phyloP scores from a whole-genome alignment of 306 rosid genomes.

The Betula pendula region DNA sequence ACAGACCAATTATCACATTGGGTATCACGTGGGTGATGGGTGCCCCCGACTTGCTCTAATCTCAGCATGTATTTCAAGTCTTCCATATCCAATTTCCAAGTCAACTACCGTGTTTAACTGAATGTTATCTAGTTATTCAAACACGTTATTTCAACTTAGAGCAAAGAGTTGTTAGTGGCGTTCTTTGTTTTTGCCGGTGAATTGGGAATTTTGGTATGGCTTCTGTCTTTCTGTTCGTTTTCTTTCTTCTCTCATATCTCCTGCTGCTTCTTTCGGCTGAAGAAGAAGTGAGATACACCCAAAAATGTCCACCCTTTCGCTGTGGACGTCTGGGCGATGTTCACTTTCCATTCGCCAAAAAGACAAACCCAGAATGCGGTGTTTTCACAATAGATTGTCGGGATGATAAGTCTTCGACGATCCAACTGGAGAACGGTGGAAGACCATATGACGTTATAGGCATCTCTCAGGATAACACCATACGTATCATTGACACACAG shows the following conservation, averaged over 20 bases:
- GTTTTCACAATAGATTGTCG: background rate
- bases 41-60: background rate
- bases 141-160: too few species aligned
- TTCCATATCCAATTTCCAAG: background rate
- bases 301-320: background rate
- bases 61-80: background rate
- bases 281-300: background rate
- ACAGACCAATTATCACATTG: too few species aligned
- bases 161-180: background rate
- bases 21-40: background rate
- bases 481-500: background rate
- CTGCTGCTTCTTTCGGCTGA: constrained; percentile 4
- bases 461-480: background rate
- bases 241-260: background rate
- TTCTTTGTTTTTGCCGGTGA: background rate
- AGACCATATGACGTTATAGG: too few species aligned
- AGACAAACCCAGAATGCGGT: background rate
- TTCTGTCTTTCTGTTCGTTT: too few species aligned
- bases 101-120: background rate
- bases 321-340: constrained; percentile 9
- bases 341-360: background rate
- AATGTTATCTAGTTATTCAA: background rate
- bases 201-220: background rate
- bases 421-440: background rate
- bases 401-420: background rate